Percentiles rank a stretch among this genome's conserved stretches.
These are phyloP conservation scores for Monilinia fructicola DNA, from an alignment of 2,329 filamentous ascomycete species.

Conservation along the genomic window DNA sequence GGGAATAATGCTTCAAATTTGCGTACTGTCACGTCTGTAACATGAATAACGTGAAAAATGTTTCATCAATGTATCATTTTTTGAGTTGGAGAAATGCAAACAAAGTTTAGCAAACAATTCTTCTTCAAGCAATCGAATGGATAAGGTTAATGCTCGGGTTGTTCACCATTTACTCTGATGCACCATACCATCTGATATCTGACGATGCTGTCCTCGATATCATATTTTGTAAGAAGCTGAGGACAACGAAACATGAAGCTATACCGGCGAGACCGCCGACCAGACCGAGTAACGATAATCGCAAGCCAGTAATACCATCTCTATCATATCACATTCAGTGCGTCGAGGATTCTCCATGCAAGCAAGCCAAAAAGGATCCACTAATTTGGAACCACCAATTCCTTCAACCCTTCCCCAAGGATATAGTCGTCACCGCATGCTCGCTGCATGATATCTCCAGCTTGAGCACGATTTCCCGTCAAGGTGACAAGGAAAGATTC, in stretches of 20 bases:
- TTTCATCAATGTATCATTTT: slow-evolving; percentile 12
- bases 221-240: slow-evolving; percentile 5
- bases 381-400: slow-evolving; percentile 33
- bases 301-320: slow-evolving; percentile 12
- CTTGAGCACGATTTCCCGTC: slow-evolving; percentile 41
- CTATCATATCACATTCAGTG: background rate
- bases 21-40: slow-evolving; percentile 9
- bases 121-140: background rate
- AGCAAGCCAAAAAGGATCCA: slow-evolving; percentile 2
- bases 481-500: slow-evolving; percentile 36
- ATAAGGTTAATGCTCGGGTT: slow-evolving; percentile 6
- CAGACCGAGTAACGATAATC: slow-evolving; percentile 16
- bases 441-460: slow-evolving; percentile 41
- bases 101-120: background rate
- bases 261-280: slow-evolving; percentile 14
- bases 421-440: slow-evolving; percentile 51
- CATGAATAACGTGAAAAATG: slow-evolving; percentile 18
- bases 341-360: slow-evolving; percentile 22
- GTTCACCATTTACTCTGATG: background rate
- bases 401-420: slow-evolving; percentile 48
- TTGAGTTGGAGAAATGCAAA: background rate
- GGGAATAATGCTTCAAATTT: background rate
- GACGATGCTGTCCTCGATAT: slow-evolving; percentile 13
- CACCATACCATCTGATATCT: background rate
- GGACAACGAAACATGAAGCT: slow-evolving; percentile 14